Evolutionary conservation across 1,284 basidiomycete species (phyloP).

Genomic region (Anthracocystis panici-leucophaei): DNA sequence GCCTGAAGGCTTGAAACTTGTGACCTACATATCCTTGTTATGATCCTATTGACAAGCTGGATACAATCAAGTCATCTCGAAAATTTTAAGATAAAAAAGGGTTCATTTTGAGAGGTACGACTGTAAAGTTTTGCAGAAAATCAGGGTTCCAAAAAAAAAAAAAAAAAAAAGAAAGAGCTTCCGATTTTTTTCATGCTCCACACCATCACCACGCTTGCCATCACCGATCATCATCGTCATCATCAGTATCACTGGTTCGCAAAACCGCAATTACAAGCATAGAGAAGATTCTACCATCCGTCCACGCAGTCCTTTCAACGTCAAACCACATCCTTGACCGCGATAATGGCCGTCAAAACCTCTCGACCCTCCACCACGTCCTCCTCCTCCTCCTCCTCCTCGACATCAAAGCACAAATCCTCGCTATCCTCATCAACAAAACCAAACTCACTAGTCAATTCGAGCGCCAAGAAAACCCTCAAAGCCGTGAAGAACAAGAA

Average conservation of each 20-base stretch:
- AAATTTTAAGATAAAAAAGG: no score
- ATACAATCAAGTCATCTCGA: no score
- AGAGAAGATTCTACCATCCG: background rate
- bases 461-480: slow-evolving; percentile 21
- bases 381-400: slow-evolving; percentile 8
- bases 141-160: slow-evolving; percentile 8
- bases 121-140: background rate
- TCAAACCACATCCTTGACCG: no score
- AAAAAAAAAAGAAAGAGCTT: background rate
- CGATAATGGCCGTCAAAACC: slow-evolving; percentile 17
- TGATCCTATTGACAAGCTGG: no score
- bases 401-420: background rate
- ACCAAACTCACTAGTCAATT: slow-evolving; percentile 11
- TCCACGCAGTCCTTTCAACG: background rate
- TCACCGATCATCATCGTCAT: background rate
- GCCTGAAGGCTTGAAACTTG: no score
- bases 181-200: no score
- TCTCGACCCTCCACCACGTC: slow-evolving; percentile 3
- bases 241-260: background rate
- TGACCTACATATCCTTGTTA: no score
- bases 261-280: background rate
- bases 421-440: slow-evolving; percentile 15
- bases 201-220: background rate
- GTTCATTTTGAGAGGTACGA: no score
- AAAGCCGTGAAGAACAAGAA: background rate